Base-by-base conservation (phyloP, 352 stramenopile species). In the Globisporangium spiculum region DNA sequence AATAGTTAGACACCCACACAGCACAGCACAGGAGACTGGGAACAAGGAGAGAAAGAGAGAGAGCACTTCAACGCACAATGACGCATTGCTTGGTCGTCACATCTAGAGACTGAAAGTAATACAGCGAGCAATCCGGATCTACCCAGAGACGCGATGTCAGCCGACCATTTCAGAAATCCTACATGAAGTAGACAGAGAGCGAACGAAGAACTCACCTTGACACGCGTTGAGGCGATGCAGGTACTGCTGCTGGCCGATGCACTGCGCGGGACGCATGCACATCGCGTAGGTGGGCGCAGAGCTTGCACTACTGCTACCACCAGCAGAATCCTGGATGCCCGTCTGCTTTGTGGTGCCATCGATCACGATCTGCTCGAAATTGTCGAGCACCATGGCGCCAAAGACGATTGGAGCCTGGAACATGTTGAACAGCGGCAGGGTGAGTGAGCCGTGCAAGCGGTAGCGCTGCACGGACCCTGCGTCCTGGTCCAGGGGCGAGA, bases 351-450 rank as follows among this genome's bases (percentile, higher is more conserved):
- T 71, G 7, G 62, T 54, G 4, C 76, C 79, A 58, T 90, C 77
- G 24, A 92, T 71, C 0, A 81, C 32, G 22, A 92, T 61, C 1
- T 77, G 70, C 44, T 70, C 75, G n/a, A 90, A 65, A 3, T 74
- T 57, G 30, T 79, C 59, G 14, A 92, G 70, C 7, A 80, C 80
- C 80, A 90, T 90, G 6, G 67, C 54, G 14, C 84, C 84, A 56
- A 92, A 84, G 61, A 83, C 72, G n/a, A 92, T 75, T 0, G 84
- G 82, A 7, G 75, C 68, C 34, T 91, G 76, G 32, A 84, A 69
- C 84, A 92, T 92, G 68, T 90, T 92, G 70, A 81, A 89, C 12
- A 92, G 73, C n/a, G 73, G 73, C 4, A 89, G 73, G 16, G 76
- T 68, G 10, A 79, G 74, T 0, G 73, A 79, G 22, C 80, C 76